Conservation (phyloP, 75 land plant species). For the Adiantum capillusveneris region DNA sequence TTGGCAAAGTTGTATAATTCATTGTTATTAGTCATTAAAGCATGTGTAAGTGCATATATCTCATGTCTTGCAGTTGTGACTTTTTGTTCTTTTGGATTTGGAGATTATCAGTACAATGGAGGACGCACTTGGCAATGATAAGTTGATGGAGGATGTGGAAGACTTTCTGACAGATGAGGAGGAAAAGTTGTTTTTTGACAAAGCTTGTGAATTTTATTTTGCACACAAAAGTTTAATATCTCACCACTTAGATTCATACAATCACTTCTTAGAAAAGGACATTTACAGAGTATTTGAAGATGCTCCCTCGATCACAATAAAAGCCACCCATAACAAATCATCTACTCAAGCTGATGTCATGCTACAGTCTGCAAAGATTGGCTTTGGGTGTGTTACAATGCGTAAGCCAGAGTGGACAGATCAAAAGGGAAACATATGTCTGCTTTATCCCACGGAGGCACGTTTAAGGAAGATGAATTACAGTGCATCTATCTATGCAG, state of each 20-base stretch:
- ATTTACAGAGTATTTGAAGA: conserved; percentile 57
- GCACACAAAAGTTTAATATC: conserved; percentile 53
- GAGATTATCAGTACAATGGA: not conserved
- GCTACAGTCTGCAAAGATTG: conserved; percentile 41
- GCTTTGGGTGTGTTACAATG: conserved; percentile 56
- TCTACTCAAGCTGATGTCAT: conserved; percentile 26
- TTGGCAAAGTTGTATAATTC: too few species aligned
- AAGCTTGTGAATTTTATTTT: conserved; percentile 37
- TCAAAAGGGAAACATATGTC: conserved; percentile 14
- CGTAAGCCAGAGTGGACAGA: conserved; percentile 39
- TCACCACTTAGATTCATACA: conserved; percentile 78
- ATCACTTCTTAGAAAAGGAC: conserved; percentile 50
- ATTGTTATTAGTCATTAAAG: too few species aligned
- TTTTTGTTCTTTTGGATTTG: too few species aligned
- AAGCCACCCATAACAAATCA: conserved; percentile 45
- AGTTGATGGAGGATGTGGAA: not conserved
- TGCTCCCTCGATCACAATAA: conserved; percentile 27
- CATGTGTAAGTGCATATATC: too few species aligned
- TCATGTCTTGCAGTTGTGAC: too few species aligned
- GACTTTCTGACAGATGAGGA: not conserved
- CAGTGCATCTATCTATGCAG: conserved; percentile 48
- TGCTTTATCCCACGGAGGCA: conserved; percentile 72
- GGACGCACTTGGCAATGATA: not conserved
- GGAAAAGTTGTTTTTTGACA: not conserved
- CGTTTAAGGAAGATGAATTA: conserved; percentile 77